These are phyloP conservation scores for Mucor indicus DNA, from an alignment of 371 early-diverging fungal species.

Conservation along the genomic window DNA sequence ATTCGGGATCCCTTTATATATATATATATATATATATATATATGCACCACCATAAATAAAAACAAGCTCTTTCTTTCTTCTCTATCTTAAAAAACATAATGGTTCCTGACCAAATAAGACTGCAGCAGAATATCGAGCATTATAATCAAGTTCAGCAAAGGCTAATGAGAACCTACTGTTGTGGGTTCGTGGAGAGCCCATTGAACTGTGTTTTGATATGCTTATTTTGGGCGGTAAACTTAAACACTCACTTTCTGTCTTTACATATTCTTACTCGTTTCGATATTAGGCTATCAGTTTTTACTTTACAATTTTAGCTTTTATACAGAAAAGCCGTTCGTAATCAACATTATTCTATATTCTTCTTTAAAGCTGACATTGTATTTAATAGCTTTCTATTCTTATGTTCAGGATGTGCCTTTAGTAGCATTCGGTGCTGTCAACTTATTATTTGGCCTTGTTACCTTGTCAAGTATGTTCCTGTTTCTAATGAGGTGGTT, in stretches of 20 bases:
- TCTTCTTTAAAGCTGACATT: no score
- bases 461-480: conserved; percentile 14
- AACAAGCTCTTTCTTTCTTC: neutral
- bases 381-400: conserved; percentile 27
- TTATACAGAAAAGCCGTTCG: conserved; percentile 30
- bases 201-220: conserved; percentile 17
- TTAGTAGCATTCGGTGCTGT: conserved; percentile 25
- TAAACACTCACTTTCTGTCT: neutral
- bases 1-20: no score
- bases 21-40: no score
- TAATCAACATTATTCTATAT: no score
- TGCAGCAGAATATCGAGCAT: conserved; percentile 4
- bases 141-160: conserved; percentile 1
- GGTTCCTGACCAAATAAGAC: no score
- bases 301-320: conserved; percentile 30
- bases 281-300: conserved; percentile 23
- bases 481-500: conserved; percentile 7
- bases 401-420: conserved; percentile 17
- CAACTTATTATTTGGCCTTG: conserved; percentile 30
- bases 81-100: no score
- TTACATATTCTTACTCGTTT: neutral
- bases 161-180: conserved; percentile 19
- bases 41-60: conserved; percentile 1
- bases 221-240: conserved; percentile 29
- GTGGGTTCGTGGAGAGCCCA: conserved; percentile 25